Evolutionary conservation across 75 land plant genomes (phyloP).

Genomic region (Adiantum capillusveneris): DNA sequence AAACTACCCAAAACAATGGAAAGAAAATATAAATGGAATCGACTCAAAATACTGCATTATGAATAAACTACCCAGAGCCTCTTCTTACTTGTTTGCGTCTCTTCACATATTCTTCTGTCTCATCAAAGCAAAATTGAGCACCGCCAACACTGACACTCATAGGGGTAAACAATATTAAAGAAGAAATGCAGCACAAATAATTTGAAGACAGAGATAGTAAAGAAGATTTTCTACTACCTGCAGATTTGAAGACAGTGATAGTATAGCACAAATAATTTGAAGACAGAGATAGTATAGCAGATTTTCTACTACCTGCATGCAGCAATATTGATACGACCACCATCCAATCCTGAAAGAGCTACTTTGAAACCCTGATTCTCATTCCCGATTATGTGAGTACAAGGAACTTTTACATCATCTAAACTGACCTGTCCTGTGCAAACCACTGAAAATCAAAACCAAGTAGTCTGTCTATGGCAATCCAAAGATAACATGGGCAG

Average conservation of each 20-base stretch:
- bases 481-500: background rate
- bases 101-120: constrained; percentile 27
- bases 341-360: constrained; percentile 39
- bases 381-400: constrained; percentile 22
- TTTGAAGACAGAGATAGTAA: too few relatives aligned
- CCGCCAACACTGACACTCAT: constrained; percentile 26
- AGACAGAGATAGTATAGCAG: too few relatives aligned
- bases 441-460: background rate
- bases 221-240: too few relatives aligned
- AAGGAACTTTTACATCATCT: constrained; percentile 36
- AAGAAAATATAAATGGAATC: background rate
- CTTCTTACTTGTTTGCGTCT: constrained; percentile 32
- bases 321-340: constrained; percentile 41
- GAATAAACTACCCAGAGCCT: background rate
- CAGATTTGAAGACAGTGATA: too few relatives aligned
- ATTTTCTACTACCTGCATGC: constrained; percentile 47
- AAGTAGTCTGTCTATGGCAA: background rate
- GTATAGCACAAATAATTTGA: too few relatives aligned
- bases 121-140: constrained; percentile 38
- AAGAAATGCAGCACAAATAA: too few relatives aligned
- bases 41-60: background rate
- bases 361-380: constrained; percentile 34
- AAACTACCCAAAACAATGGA: constrained; percentile 15
- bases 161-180: too few relatives aligned
- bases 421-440: constrained; percentile 20